Evolutionary conservation across 768 basidiomycete species (phyloP), one percentile per base, ranked within the genome.

Genomic region (Symmetrospora coprosmae): DNA sequence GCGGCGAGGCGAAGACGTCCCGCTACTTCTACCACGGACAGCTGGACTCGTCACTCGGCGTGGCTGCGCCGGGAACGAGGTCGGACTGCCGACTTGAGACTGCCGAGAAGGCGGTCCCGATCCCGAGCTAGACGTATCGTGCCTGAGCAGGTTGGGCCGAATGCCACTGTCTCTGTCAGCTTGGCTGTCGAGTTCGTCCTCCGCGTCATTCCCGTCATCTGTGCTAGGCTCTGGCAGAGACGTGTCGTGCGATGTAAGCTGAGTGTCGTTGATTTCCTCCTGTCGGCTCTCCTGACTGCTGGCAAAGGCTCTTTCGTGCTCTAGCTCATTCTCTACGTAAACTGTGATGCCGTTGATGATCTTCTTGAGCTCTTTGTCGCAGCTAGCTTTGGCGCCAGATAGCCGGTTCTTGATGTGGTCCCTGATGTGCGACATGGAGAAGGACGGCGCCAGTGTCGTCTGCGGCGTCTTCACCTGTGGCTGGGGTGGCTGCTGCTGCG

Each of bases 361-460:
- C 70, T 88, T 84, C 70, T 84, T 83, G 8, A 99, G 81, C 73
- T 94, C 89, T 77, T 86, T 86, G 80, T 99, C 89, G 77, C 92
- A 99, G 65, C 87, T 86, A 50, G 86, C 81, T 77, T 99, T 97
- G 60, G 92, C 90, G 2, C 84, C 85, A 75, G 83, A 85, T 73
- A 97, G 82, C 60, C 94, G 83, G 65, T 88, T 81, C 37, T 85
- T 87, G 68, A 97, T 87, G 76, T 96, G 91, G 56, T 88, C 81
- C 63, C 86, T 78, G 64, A 96, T 74, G 27, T 64, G 63, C 23
- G 63, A 56, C 67, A 69, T 67, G 50, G 67, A 67, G 63, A 69
- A 69, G 2, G 55, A 38, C 39, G 64, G 52, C 8, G 30, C 16
- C 17, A 39, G 16, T 35, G 37, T 62, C 21, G 28, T 56, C n/a